Conservation (phyloP, 208 protist genomes). For the Acanthamoeba divionensis region DNA sequence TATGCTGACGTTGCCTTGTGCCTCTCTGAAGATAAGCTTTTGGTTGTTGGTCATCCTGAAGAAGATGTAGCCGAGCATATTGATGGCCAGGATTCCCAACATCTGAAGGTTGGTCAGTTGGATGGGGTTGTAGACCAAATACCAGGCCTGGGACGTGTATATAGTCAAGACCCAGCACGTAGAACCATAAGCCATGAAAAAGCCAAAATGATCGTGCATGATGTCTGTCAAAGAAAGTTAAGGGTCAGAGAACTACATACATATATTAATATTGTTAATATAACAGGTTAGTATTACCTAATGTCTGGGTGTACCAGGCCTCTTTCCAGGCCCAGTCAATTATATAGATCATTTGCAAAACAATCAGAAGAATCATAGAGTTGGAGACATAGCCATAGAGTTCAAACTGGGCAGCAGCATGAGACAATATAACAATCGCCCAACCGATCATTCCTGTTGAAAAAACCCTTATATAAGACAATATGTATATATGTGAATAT, state of each 20-base stretch:
- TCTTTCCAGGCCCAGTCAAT: constrained; percentile 88
- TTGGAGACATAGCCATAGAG: constrained; percentile 81
- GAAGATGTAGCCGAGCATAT: constrained; percentile 69
- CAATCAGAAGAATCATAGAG: constrained; percentile 85
- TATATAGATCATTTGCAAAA: constrained; percentile 90
- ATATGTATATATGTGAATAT: no score
- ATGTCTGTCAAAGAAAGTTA: no score
- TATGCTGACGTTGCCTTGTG: constrained; percentile 59
- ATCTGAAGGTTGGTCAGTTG: constrained; percentile 11
- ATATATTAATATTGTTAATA: no score
- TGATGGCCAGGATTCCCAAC: constrained; percentile 53
- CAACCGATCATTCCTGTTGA: constrained; percentile 94
- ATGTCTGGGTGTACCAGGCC: constrained; percentile 87
- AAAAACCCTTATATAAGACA: no score
- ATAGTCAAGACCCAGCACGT: constrained; percentile 92
- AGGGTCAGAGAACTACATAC: no score
- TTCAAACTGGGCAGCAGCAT: constrained; percentile 83
- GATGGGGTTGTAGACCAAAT: constrained; percentile 71
- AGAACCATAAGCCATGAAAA: constrained; percentile 94
- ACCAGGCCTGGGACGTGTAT: constrained; percentile 92
- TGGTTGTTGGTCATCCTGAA: constrained; percentile 77
- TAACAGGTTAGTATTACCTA: no score
- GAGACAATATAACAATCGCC: constrained; percentile 90
- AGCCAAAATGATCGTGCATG: constrained; percentile 93
- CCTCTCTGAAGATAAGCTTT: constrained; percentile 69